These are phyloP conservation scores for Pleurozium schreberi DNA, from an alignment of 225 moss, liverwort and hornwort genomes.

Conservation along the genomic window DNA sequence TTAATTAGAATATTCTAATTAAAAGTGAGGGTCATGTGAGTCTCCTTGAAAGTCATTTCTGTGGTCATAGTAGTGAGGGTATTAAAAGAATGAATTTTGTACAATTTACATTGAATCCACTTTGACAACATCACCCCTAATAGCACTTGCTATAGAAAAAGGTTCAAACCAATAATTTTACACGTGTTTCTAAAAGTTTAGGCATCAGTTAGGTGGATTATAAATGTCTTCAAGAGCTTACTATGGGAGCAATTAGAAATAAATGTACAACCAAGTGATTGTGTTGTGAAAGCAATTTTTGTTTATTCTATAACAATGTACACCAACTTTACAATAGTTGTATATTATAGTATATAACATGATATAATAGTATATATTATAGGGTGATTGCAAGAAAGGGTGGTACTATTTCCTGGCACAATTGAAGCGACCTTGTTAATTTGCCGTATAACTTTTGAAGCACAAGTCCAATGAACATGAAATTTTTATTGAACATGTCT, in stretches of 20 bases:
- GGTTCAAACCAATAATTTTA: not conserved
- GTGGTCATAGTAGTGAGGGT: not conserved
- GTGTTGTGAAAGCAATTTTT: not conserved
- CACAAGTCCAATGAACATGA: too few species aligned
- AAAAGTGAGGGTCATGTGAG: too few species aligned
- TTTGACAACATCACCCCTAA: not conserved
- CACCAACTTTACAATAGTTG: too few species aligned
- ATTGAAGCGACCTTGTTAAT: too few species aligned
- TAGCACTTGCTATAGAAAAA: not conserved
- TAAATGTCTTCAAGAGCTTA: not conserved
- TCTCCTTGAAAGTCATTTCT: too few species aligned
- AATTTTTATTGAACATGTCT: too few species aligned
- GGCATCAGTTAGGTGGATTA: not conserved
- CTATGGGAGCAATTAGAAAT: accelerated
- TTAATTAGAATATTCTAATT: too few species aligned
- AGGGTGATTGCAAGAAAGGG: too few species aligned
- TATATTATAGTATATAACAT: too few species aligned
- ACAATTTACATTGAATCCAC: not conserved
- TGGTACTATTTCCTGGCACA: too few species aligned
- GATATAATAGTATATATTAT: too few species aligned
- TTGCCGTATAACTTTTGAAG: too few species aligned
- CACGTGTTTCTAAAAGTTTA: not conserved
- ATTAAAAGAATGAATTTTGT: not conserved
- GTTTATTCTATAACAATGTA: not conserved
- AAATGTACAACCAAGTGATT: not conserved